Conservation (phyloP, 129 eudicot genomes). For the carrot (Daucus carota) region DH1_v3.0 NC_030383.2:13418501-13419000, state of each 20-base stretch:
- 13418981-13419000: slow-evolving; percentile 54
- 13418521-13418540: too few species aligned
- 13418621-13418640: too few species aligned
- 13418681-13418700: neutral
- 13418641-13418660: too few species aligned
- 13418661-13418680: too few species aligned
- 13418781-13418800: neutral
- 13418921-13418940: slow-evolving; percentile 58
- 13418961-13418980: slow-evolving; percentile 64
- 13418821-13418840: neutral
- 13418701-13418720: neutral
- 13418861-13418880: slow-evolving; percentile 7
- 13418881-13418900: slow-evolving; percentile 41
- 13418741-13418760: neutral
- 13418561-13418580: too few species aligned
- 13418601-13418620: too few species aligned
- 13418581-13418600: too few species aligned
- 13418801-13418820: neutral
- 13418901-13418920: slow-evolving; percentile 48
- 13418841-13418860: slow-evolving; percentile 43
- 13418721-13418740: neutral
- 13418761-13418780: slow-evolving; percentile 4
- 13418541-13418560: too few species aligned
- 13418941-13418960: slow-evolving; percentile 44
- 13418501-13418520: too few species aligned